Base-by-base conservation (phyloP, 1,284 basidiomycete genomes). In the Naganishia sp. region DNA sequence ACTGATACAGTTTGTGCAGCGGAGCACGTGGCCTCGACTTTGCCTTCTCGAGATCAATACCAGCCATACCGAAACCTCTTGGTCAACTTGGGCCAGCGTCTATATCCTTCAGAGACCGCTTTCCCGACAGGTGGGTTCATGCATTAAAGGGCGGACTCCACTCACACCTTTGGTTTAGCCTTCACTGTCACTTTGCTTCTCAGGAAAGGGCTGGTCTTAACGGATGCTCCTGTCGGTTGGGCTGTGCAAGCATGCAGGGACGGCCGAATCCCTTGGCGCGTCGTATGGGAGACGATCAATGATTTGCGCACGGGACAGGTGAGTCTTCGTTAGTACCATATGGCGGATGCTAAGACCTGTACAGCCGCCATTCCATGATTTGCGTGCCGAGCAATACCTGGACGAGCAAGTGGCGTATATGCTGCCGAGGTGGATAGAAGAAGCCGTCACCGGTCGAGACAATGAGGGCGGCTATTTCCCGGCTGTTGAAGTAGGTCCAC, bases 81-180 rank as follows among this genome's bases (percentile, higher is more conserved):
- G 13, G 84, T 87, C 21, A 84, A 88, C 1, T 82, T 95, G 6
- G 90, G 89, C 17, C 87, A 89, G 71, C 84, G 89, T 39, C 95
- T 93, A 78, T 93, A 90, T 77, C 91, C 92, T 1, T 94, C 92
- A 1, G 92, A 95, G 72, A 88, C 88, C 69, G 90, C 92, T 17
- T 94, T 95, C 78, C 90, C 92, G 11, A 66, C 53, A 10, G 39
- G 68, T 69, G 42, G 56, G 68, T 63, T 15, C 6, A 28, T 17
- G 23, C 17, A 9, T 2, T 6, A 9, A 18, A 39, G 41, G n/a
- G 3, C 46, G 28, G 18, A n/a, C 23, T 45, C 17, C 43, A 17
- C 52, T 32, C 31, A 39, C 32, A 28, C 10, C n/a, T 46, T 5
- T 32, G 1, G 18, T 51, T 23, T 39, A 61, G 58, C 47, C 35